Percentiles rank a stretch among this genome's conserved stretches.
Conservation (phyloP, 1,284 basidiomycete species). For the Austroboletus niveus region DNA sequence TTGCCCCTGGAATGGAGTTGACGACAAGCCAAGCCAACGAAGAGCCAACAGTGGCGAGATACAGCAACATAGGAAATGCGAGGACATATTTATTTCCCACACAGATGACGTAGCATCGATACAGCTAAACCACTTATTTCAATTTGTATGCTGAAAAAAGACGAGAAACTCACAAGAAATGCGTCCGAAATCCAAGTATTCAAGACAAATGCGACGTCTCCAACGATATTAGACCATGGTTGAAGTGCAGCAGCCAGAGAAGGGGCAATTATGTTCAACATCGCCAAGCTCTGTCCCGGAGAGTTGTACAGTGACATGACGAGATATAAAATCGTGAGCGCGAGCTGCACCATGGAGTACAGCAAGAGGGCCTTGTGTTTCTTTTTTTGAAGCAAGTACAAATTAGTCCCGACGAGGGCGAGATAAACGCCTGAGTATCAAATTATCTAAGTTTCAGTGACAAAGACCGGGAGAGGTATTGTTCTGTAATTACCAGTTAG, state of each 20-base stretch:
- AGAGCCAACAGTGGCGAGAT: slow-evolving; percentile 18
- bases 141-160: neutral
- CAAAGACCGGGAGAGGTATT: too few species aligned
- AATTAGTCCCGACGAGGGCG: slow-evolving; percentile 11
- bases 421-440: slow-evolving; percentile 17
- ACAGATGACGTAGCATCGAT: slow-evolving; percentile 19
- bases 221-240: slow-evolving; percentile 17
- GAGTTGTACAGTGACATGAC: slow-evolving; percentile 16
- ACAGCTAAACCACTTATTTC: neutral
- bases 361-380: slow-evolving; percentile 12
- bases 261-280: slow-evolving; percentile 15
- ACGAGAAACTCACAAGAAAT: slow-evolving; percentile 10
- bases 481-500: slow-evolving; percentile 10
- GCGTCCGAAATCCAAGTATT: slow-evolving; percentile 26
- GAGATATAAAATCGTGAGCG: slow-evolving; percentile 22
- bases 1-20: slow-evolving; percentile 8
- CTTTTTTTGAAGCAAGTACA: slow-evolving; percentile 18
- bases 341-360: slow-evolving; percentile 14
- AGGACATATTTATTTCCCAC: slow-evolving; percentile 5
- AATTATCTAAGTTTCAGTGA: neutral
- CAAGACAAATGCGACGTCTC: slow-evolving; percentile 13
- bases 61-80: slow-evolving; percentile 3
- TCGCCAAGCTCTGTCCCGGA: slow-evolving; percentile 13
- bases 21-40: slow-evolving; percentile 21
- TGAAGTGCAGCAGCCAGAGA: slow-evolving; percentile 13